phyloP scores from a whole-genome alignment of 805 yeast genomes.

The Starmerella powellii region DNA sequence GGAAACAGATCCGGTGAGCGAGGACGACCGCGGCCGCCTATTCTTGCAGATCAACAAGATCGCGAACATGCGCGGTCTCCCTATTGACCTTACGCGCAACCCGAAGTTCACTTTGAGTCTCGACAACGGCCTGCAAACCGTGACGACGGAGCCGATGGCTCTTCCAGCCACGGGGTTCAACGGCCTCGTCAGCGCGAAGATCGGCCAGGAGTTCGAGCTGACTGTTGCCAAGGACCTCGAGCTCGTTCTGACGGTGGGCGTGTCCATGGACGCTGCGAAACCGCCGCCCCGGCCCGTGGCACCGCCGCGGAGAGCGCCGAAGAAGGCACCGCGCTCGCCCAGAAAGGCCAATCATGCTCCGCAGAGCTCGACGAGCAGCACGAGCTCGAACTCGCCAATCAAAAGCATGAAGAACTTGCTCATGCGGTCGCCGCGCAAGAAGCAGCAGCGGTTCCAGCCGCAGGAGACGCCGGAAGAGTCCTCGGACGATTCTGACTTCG shows the following conservation, averaged over 20 bases:
- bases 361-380: slow-evolving; percentile 2
- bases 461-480: slow-evolving; percentile 3
- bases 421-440: slow-evolving; percentile 18
- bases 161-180: slow-evolving; percentile 18
- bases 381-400: slow-evolving; percentile 6
- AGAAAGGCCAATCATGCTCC: too few species aligned
- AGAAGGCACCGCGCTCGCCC: too few species aligned
- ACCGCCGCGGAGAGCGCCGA: slow-evolving; percentile 7
- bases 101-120: slow-evolving; percentile 23
- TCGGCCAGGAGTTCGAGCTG: slow-evolving; percentile 63
- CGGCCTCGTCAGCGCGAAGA: slow-evolving; percentile 14
- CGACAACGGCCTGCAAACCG: slow-evolving; percentile 26
- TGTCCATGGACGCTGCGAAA: slow-evolving; percentile 38
- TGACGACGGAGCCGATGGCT: slow-evolving; percentile 21
- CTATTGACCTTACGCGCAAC: slow-evolving; percentile 20
- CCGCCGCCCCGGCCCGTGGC: slow-evolving; percentile 19
- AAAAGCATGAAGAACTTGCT: slow-evolving; percentile 23
- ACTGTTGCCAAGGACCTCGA: slow-evolving; percentile 50
- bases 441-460: slow-evolving; percentile 8
- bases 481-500: too few species aligned
- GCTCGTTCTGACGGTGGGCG: slow-evolving; percentile 58
- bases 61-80: slow-evolving; percentile 21
- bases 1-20: slow-evolving; percentile 21
- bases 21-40: slow-evolving; percentile 23
- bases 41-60: slow-evolving; percentile 23